Percentiles rank a stretch among this genome's conserved stretches.
Evolutionary conservation across 345 rosid species (phyloP).

Genomic region (Heritiera fomes): DNA sequence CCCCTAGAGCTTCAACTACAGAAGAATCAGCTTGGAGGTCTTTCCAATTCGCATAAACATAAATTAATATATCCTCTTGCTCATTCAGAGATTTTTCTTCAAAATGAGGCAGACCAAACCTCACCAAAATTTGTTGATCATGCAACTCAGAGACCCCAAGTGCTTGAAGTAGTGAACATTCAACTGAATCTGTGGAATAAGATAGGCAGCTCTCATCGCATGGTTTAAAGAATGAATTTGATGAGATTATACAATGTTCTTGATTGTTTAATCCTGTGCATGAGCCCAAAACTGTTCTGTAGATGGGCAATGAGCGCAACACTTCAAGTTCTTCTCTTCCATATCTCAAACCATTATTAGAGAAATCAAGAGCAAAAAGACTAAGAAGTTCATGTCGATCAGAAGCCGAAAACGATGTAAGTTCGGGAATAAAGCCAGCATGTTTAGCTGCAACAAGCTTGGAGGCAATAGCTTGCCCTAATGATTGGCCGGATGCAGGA

Average conservation of each 20-base stretch:
- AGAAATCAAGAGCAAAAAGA: slow-evolving; percentile 78
- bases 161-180: slow-evolving; percentile 63
- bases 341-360: slow-evolving; percentile 57
- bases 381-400: slow-evolving; percentile 69
- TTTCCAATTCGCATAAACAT: slow-evolving; percentile 70
- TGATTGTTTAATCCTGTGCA: slow-evolving; percentile 53
- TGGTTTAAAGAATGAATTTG: slow-evolving; percentile 83
- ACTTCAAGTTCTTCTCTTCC: slow-evolving; percentile 70
- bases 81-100: slow-evolving; percentile 68
- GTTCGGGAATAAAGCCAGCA: slow-evolving; percentile 72
- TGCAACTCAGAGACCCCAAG: slow-evolving; percentile 80
- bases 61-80: slow-evolving; percentile 74
- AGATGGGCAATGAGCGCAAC: slow-evolving; percentile 77
- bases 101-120: slow-evolving; percentile 82
- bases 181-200: slow-evolving; percentile 61
- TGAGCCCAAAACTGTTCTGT: slow-evolving; percentile 70
- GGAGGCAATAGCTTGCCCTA: slow-evolving; percentile 84
- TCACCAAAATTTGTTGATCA: slow-evolving; percentile 78
- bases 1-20: slow-evolving; percentile 71
- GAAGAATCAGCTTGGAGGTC: slow-evolving; percentile 70
- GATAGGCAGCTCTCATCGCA: slow-evolving; percentile 68
- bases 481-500: slow-evolving; percentile 64
- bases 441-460: slow-evolving; percentile 76
- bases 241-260: slow-evolving; percentile 70
- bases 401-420: slow-evolving; percentile 55